phyloP scores from a whole-genome alignment of 352 stramenopile species.

The Elongisporangium anandrum region DNA sequence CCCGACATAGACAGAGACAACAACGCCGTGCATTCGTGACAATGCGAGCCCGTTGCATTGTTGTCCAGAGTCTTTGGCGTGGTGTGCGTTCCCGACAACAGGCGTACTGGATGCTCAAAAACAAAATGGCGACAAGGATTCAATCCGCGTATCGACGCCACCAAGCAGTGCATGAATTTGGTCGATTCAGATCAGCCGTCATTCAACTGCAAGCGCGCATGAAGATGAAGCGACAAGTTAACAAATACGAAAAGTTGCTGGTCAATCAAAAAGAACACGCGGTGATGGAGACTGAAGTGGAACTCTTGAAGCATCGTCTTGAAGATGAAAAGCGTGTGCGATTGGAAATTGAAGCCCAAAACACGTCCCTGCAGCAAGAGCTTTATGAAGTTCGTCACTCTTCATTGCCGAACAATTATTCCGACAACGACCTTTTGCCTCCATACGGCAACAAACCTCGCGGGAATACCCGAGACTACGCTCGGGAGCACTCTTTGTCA shows the following conservation, averaged over 20 bases:
- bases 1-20: conserved; percentile 44
- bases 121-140: conserved; percentile 54
- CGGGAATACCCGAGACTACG: conserved; percentile 1
- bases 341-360: conserved; percentile 68
- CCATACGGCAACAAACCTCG: conserved; percentile 8
- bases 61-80: conserved; percentile 74
- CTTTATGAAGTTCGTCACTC: conserved; percentile 56
- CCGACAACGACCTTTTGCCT: conserved; percentile 38
- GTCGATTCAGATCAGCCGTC: conserved; percentile 55
- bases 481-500: conserved; percentile 8
- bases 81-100: conserved; percentile 56
- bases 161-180: conserved; percentile 41
- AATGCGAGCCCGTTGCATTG: conserved; percentile 33
- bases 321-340: conserved; percentile 76
- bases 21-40: conserved; percentile 37
- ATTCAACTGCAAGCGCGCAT: conserved; percentile 61
- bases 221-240: conserved; percentile 79
- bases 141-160: conserved; percentile 54
- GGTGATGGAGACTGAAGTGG: conserved; percentile 74
- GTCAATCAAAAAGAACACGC: conserved; percentile 62
- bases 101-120: conserved; percentile 46
- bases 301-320: conserved; percentile 63
- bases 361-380: conserved; percentile 69
- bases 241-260: conserved; percentile 60
- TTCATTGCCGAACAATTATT: conserved; percentile 25